phyloP scores from a whole-genome alignment of 768 basidiomycete genomes.

The Pleurotus sapidus region DNA sequence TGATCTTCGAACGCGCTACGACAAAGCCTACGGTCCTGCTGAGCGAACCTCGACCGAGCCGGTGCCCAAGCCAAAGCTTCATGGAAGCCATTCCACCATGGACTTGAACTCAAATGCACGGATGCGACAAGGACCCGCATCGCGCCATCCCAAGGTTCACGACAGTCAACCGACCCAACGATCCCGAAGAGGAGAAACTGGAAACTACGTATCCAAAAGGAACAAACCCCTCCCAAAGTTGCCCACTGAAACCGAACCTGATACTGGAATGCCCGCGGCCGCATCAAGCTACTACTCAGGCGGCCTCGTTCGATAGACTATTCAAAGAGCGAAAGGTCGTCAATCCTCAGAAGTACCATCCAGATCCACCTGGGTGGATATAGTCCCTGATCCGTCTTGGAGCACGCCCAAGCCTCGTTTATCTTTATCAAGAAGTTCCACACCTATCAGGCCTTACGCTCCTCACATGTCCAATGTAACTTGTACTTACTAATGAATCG shows the following conservation, averaged over 20 bases:
- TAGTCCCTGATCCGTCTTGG: too few relatives aligned
- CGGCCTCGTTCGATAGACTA: neutral
- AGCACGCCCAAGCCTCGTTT: too few relatives aligned
- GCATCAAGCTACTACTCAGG: neutral
- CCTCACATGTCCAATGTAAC: too few relatives aligned
- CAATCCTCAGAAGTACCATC: too few relatives aligned
- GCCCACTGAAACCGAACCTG: neutral
- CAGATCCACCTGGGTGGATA: too few relatives aligned
- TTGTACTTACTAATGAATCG: too few relatives aligned
- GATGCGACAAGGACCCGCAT: neutral
- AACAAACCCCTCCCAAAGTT: constrained; percentile 3
- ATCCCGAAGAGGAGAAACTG: neutral
- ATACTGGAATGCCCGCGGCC: too few relatives aligned
- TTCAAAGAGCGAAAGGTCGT: neutral
- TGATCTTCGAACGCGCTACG: neutral
- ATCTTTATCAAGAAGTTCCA: too few relatives aligned
- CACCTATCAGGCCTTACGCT: too few relatives aligned
- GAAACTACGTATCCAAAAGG: neutral
- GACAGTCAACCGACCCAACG: neutral
- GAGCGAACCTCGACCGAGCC: neutral
- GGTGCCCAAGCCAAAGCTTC: neutral
- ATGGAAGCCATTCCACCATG: neutral
- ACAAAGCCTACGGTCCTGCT: neutral
- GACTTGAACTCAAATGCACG: neutral
- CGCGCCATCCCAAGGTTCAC: neutral